Evolutionary conservation across 2,329 filamentous ascomycete genomes (phyloP).

Genomic region (Aspergillus sp.): DNA sequence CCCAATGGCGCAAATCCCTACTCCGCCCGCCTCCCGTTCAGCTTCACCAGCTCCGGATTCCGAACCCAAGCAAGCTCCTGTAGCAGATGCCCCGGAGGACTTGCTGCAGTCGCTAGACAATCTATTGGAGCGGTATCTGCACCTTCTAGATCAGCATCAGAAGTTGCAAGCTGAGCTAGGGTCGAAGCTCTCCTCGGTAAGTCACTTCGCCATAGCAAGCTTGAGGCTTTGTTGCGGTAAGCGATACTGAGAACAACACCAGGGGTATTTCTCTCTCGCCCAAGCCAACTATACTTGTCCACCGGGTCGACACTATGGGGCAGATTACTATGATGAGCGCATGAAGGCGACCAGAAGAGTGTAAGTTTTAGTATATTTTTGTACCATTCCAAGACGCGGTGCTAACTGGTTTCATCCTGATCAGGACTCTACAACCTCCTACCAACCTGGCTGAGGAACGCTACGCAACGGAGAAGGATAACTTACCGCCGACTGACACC

Average conservation of each 20-base stretch:
- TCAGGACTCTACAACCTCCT: slow-evolving; percentile 17
- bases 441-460: background rate
- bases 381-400: background rate
- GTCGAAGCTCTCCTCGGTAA: slow-evolving; percentile 43
- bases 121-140: slow-evolving; percentile 46
- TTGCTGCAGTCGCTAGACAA: slow-evolving; percentile 40
- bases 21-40: slow-evolving; percentile 36
- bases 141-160: slow-evolving; percentile 47
- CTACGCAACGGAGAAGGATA: background rate
- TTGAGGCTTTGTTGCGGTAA: background rate
- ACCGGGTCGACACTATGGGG: slow-evolving; percentile 48
- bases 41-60: slow-evolving; percentile 30
- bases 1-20: slow-evolving; percentile 36
- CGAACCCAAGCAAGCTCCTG: slow-evolving; percentile 19
- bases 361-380: slow-evolving; percentile 30
- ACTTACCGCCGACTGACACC: background rate
- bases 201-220: slow-evolving; percentile 5
- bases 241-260: slow-evolving; percentile 5
- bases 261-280: slow-evolving; percentile 52
- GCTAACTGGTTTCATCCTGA: slow-evolving; percentile 3
- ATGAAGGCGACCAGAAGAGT: slow-evolving; percentile 51
- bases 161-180: slow-evolving; percentile 41
- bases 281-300: slow-evolving; percentile 52
- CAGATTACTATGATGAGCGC: slow-evolving; percentile 53
- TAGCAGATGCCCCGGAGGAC: slow-evolving; percentile 25